A percentile compares a stretch with the other conserved stretches of the same genome.
These are phyloP conservation scores for Dryas alaskensis DNA, from an alignment of 306 rosid species.

Conservation along the genomic window DNA sequence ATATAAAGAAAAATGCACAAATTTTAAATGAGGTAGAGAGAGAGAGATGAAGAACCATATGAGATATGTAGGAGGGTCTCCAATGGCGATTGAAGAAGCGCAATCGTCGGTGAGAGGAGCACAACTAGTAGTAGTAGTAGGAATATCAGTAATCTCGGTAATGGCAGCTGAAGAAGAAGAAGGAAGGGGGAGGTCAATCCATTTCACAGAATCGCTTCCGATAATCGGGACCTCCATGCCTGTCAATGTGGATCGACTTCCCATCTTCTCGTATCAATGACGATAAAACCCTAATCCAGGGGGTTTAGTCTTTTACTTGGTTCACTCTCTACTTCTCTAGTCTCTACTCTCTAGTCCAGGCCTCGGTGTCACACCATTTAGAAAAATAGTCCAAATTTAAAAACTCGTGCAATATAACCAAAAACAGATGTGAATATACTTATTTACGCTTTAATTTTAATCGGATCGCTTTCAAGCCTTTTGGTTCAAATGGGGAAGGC, in stretches of 20 bases:
- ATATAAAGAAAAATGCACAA: background rate
- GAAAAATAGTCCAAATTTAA: too few relatives aligned
- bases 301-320: too few relatives aligned
- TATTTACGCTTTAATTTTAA: too few relatives aligned
- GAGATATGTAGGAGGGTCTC: constrained; percentile 61
- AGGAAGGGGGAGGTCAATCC: constrained; percentile 59
- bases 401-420: too few relatives aligned
- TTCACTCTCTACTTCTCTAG: too few relatives aligned
- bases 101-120: constrained; percentile 47
- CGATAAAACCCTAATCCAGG: background rate
- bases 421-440: too few relatives aligned
- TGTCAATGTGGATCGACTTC: constrained; percentile 16
- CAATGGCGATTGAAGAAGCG: constrained; percentile 60
- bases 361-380: too few relatives aligned
- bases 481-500: too few relatives aligned
- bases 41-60: constrained; percentile 47
- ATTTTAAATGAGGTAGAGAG: background rate
- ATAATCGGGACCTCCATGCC: constrained; percentile 75
- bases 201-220: constrained; percentile 64
- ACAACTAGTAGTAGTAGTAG: constrained; percentile 1
- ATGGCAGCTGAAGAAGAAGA: constrained; percentile 31
- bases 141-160: background rate
- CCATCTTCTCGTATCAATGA: background rate
- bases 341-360: too few relatives aligned
- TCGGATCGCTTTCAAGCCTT: too few relatives aligned